Evolutionary conservation across 192 early-diverging fungal genomes (phyloP), one percentile per base, ranked within the genome.

Genomic region (Diversispora eburnea): DNA sequence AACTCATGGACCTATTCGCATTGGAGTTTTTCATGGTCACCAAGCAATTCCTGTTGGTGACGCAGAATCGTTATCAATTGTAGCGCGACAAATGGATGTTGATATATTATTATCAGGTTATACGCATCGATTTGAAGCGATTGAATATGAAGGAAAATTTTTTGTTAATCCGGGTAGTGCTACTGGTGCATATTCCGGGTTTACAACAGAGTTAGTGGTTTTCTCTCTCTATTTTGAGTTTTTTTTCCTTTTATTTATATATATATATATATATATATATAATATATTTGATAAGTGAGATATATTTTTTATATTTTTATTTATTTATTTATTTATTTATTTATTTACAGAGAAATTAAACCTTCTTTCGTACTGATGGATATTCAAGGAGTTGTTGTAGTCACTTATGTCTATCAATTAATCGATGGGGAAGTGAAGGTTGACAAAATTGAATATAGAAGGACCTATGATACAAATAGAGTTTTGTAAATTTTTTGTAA

Each of bases 351-450:
- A 57, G 88, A 91, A 3, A 79, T 87, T 57, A 85, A 88, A 25
- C 95, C 97, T 58, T 95, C 94, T 55, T 99, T 99, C 85, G 95
- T 97, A 46, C 76, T 99, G 74, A 93, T 99, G 92, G 96, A 99
- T 82, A 78, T 98, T 70, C 91, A 94, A 74, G 88, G 87, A 7
- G 74, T 80, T 3, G 82, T 79, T 0, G 87, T 97, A 3, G 87
- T 92, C 5, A 85, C 92, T 6, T 99, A 99, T 77, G 93, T 98
- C 41, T 99, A 99, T 78, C 92, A 94, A 83, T 79, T 98, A 73
- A 88, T 95, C 22, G 86, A 94, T 60, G 92, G 91, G 49, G 93
- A 96, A 58, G 93, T 98, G 10, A 93, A 93, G 72, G 94, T 98
- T 9, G 96, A 96, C 67, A 92, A 94, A 75, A 86, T 96, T 69